Conservation (phyloP, 148 eudicot species). For the Heliamphora exappendiculata region DNA sequence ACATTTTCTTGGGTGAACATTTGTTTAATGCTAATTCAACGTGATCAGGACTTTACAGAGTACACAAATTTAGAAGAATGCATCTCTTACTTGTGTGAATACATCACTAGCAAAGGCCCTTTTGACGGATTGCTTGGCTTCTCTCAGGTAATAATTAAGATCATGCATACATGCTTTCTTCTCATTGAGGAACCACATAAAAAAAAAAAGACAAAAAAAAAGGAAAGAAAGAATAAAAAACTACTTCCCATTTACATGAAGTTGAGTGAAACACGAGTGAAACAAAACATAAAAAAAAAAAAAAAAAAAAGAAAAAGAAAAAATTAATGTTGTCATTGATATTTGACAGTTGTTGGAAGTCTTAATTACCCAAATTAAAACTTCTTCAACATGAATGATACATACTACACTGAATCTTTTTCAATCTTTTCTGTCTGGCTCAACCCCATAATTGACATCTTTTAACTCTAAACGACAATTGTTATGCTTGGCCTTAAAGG, state of each 20-base stretch:
- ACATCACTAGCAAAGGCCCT: constrained; percentile 67
- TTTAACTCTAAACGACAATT: no score
- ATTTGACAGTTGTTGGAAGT: no score
- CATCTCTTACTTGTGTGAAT: constrained; percentile 55
- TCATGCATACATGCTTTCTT: background rate
- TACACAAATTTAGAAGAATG: constrained; percentile 76
- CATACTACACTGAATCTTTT: no score
- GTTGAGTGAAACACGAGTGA: no score
- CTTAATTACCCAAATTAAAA: no score
- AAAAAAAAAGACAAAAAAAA: background rate
- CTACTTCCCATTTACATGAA: background rate
- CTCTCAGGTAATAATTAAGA: constrained; percentile 46
- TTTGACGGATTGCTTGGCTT: constrained; percentile 81
- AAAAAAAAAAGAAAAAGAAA: no score
- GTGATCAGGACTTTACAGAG: constrained; percentile 60
- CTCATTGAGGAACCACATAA: background rate
- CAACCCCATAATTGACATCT: no score
- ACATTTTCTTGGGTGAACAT: background rate
- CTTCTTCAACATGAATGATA: no score
- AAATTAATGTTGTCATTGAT: no score
- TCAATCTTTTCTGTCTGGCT: no score
- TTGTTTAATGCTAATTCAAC: background rate
- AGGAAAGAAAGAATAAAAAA: background rate
- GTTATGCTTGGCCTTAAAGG: no score
- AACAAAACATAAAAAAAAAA: background rate